phyloP scores from a whole-genome alignment of 2,329 filamentous ascomycete genomes.

The Pseudopithomyces chartarum region DNA sequence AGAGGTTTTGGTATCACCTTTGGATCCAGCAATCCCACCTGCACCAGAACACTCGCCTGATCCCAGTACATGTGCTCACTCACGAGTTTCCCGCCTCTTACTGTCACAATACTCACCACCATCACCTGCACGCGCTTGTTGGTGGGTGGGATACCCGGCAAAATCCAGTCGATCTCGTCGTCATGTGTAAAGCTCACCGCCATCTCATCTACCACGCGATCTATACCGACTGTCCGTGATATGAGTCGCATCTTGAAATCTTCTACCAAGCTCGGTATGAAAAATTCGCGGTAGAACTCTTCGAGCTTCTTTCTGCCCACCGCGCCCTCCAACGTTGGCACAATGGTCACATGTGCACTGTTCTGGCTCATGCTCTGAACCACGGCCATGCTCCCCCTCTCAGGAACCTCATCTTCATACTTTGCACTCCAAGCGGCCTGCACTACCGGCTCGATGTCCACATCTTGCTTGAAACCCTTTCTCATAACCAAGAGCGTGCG shows the following conservation, averaged over 20 bases:
- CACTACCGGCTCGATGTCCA: constrained; percentile 40
- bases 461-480: constrained; percentile 43
- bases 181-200: constrained; percentile 62
- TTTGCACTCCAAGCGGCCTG: constrained; percentile 42
- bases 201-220: constrained; percentile 65
- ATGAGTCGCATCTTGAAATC: constrained; percentile 60
- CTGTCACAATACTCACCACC: constrained; percentile 60
- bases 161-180: constrained; percentile 61
- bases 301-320: constrained; percentile 49
- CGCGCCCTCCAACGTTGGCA: constrained; percentile 52
- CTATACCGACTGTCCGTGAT: constrained; percentile 60
- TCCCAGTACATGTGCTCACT: constrained; percentile 66
- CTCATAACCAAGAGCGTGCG: constrained; percentile 45
- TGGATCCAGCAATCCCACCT: constrained; percentile 61
- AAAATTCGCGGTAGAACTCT: constrained; percentile 62
- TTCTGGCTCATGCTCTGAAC: constrained; percentile 40
- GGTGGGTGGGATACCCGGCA: constrained; percentile 62
- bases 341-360: constrained; percentile 41
- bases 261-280: constrained; percentile 59
- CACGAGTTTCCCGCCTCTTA: constrained; percentile 58
- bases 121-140: constrained; percentile 61
- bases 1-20: constrained; percentile 54
- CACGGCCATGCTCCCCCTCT: constrained; percentile 35
- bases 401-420: constrained; percentile 37
- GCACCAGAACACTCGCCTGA: constrained; percentile 62